A percentile compares a stretch with the other conserved stretches of the same genome.
These are phyloP conservation scores for Kalanchoe fedtschenkoi DNA, from an alignment of 164 flowering plant genomes.

Conservation along the genomic window DNA sequence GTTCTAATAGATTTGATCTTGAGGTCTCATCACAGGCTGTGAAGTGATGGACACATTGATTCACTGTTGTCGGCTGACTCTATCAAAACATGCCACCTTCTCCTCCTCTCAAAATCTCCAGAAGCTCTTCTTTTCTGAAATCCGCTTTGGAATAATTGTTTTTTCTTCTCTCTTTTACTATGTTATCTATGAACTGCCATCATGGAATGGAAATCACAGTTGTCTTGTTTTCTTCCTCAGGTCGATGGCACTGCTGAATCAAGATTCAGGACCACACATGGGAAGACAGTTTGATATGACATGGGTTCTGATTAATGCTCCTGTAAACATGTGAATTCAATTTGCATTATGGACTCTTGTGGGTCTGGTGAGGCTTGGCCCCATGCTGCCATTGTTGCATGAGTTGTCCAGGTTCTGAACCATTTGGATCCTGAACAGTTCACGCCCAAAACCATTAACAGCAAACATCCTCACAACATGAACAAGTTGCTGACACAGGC, in stretches of 20 bases:
- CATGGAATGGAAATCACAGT: background rate
- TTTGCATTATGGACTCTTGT: background rate
- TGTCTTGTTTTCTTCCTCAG: constrained; percentile 4
- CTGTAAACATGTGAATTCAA: background rate
- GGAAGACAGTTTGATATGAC: background rate
- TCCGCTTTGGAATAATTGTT: background rate
- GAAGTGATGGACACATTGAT: constrained; percentile 38
- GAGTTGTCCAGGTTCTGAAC: background rate
- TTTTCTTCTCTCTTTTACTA: background rate
- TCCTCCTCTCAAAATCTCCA: background rate
- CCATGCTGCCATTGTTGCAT: constrained; percentile 1
- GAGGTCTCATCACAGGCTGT: constrained; percentile 47
- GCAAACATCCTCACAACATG: background rate
- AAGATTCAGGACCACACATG: background rate
- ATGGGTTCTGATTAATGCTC: background rate
- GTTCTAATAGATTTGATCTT: constrained; percentile 10
- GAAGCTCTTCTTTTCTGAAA: background rate
- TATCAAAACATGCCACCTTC: constrained; percentile 1
- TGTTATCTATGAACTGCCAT: background rate
- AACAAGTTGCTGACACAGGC: background rate
- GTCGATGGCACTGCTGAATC: background rate
- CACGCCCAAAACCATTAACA: background rate
- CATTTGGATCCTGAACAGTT: constrained; percentile 1
- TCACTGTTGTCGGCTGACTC: constrained; percentile 15
- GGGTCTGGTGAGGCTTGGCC: background rate